A percentile compares a stretch with the other conserved stretches of the same genome.
phyloP scores from a whole-genome alignment of 768 basidiomycete genomes.

The Tephrocybe rancida region DNA sequence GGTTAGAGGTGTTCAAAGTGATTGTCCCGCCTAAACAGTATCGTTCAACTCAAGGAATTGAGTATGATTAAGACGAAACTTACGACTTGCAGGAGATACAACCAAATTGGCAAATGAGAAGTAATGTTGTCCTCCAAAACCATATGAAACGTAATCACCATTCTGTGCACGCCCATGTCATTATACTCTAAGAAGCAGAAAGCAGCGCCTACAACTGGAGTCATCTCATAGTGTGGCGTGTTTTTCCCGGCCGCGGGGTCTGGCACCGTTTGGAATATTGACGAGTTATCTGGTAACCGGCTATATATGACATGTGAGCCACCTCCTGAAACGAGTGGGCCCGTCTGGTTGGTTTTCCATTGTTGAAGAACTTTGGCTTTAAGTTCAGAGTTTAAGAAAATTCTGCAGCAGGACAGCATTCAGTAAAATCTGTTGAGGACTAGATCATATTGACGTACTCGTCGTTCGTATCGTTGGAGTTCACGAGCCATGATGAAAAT shows the following conservation, averaged over 20 bases:
- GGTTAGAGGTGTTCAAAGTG: conserved; percentile 35
- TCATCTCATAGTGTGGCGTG: conserved; percentile 33
- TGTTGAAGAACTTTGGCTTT: conserved; percentile 21
- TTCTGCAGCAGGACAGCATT: not conserved
- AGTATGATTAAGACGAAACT: not conserved
- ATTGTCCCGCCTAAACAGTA: conserved; percentile 20
- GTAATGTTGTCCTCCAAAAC: not conserved
- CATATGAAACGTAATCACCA: not conserved
- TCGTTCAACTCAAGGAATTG: not conserved
- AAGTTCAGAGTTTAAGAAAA: conserved; percentile 18
- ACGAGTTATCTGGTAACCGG: conserved; percentile 23
- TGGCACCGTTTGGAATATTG: conserved; percentile 19
- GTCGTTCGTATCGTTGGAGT: conserved; percentile 27
- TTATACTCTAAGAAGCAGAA: not conserved
- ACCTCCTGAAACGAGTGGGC: conserved; percentile 24
- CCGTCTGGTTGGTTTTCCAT: conserved; percentile 31
- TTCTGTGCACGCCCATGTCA: conserved; percentile 9
- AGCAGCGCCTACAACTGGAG: conserved; percentile 22
- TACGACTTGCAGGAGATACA: conserved; percentile 12
- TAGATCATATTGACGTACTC: not conserved
- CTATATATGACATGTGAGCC: conserved; percentile 27
- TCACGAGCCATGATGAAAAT: conserved; percentile 28
- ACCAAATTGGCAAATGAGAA: not conserved
- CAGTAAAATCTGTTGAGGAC: not conserved
- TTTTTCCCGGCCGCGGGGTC: conserved; percentile 33